phyloP scores from a whole-genome alignment of 2,329 filamentous ascomycete genomes.

The Colletotrichum sp. region DNA sequence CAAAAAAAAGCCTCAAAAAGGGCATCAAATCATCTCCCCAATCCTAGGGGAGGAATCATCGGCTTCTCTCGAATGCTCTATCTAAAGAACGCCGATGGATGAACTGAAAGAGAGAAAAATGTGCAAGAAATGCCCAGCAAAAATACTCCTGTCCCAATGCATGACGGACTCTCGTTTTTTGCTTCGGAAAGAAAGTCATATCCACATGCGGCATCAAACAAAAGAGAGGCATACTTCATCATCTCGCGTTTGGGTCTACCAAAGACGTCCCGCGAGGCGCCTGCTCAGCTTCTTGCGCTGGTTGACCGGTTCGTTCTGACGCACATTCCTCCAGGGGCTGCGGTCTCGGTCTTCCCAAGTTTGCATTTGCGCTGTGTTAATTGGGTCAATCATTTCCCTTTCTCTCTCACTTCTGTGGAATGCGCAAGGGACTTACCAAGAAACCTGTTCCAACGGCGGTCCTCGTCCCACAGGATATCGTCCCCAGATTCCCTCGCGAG shows the following conservation, averaged over 20 bases:
- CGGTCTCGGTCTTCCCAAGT: slow-evolving; percentile 56
- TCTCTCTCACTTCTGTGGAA: background rate
- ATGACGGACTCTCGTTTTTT: slow-evolving; percentile 1
- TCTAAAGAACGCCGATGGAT: slow-evolving; percentile 12
- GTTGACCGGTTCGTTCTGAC: slow-evolving; percentile 38
- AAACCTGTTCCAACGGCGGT: slow-evolving; percentile 66
- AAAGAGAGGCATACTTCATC: background rate
- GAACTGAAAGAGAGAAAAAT: background rate
- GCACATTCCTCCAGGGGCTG: slow-evolving; percentile 46
- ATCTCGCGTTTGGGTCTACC: background rate
- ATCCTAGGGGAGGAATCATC: background rate
- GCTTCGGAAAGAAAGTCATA: background rate
- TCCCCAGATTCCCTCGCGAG: slow-evolving; percentile 60
- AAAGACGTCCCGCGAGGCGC: slow-evolving; percentile 40
- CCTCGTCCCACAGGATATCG: slow-evolving; percentile 61
- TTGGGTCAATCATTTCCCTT: background rate
- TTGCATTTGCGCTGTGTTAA: slow-evolving; percentile 52
- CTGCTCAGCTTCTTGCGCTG: slow-evolving; percentile 43
- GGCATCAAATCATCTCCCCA: background rate
- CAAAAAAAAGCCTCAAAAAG: background rate
- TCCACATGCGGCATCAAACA: background rate
- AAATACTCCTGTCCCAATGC: slow-evolving; percentile 19
- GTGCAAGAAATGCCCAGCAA: background rate
- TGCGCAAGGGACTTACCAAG: slow-evolving; percentile 49
- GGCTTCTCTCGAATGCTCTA: slow-evolving; percentile 10